Evolutionary conservation across 1,139 yeast species (phyloP), one percentile per base, ranked within the genome.

Genomic region (Suhomyces kunorum): DNA sequence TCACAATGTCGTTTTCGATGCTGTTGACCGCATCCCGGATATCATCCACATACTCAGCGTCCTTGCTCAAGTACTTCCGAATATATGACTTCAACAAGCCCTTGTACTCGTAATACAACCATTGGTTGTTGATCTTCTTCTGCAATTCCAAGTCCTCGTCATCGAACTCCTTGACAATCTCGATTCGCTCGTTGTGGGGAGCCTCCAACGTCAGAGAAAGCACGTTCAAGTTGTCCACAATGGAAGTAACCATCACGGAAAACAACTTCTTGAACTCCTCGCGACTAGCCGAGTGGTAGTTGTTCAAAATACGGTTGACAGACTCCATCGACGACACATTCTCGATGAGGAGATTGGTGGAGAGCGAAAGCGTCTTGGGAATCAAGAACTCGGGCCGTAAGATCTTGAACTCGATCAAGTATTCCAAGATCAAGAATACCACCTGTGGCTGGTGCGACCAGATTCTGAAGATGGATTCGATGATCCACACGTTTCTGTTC

Each of bases 371-470:
- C 8, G 76, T 63, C 48, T 71, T 74, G 29, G 66, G 61, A 23
- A 78, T 55, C 40, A 79, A 63, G 30, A 69, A 59, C 27, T 59
- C 60, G 4, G 78, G 65, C 19, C 67, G 56, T 34, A 81, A 55
- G 18, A 82, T 63, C 17, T 67, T 75, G 48, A 71, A 72, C 41
- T 75, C 80, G 46, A 76, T 76, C 54, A 83, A 74, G 46, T 76
- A 79, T 52, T 81, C 88, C 51, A 85, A 68, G 13, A 87, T 80
- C 50, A 87, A 70, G 48, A 78, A 83, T 2, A 88, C 90, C 43
- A 85, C 86, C 61, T 88, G 87, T 0, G 95, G 92, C 53, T 86
- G 88, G 45, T 78, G 78, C 39, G 78, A 73, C 96, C 97, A 89
- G 53, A 83, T 80, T 46, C 87, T 71, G 47, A 87, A 65, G 8